Percentiles rank a stretch among this genome's conserved stretches.
Conservation (phyloP, 1,284 basidiomycete species). For the Rhodofomes roseus region DNA sequence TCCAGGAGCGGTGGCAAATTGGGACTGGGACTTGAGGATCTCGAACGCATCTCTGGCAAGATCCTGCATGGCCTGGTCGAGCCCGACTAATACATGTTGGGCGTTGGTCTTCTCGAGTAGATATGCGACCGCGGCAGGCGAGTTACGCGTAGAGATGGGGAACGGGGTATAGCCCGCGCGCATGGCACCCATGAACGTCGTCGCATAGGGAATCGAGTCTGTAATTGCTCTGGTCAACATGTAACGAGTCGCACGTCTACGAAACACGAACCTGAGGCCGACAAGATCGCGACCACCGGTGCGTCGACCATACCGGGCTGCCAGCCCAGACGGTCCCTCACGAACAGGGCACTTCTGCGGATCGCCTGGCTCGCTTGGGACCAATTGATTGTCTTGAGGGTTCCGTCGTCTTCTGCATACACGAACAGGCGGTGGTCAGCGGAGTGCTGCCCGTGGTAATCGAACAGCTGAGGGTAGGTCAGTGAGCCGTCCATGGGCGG, state of each 20-base stretch:
- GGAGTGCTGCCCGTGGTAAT: constrained; percentile 31
- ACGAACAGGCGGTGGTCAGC: constrained; percentile 32
- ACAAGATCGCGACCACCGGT: neutral
- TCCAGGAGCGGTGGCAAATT: neutral
- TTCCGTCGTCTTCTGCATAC: constrained; percentile 24
- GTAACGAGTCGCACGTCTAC: neutral
- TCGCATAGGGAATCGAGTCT: constrained; percentile 31
- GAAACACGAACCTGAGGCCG: neutral
- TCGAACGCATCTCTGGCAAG: constrained; percentile 10
- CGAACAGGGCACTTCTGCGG: neutral
- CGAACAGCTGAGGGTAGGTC: constrained; percentile 32
- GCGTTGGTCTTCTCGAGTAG: constrained; percentile 26
- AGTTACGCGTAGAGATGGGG: constrained; percentile 37
- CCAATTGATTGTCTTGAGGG: constrained; percentile 21
- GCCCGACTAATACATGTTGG: constrained; percentile 25
- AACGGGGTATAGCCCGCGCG: constrained; percentile 27
- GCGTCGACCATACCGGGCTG: neutral
- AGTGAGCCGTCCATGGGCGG: constrained; percentile 34
- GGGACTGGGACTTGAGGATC: neutral
- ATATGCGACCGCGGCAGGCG: constrained; percentile 30
- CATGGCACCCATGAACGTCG: constrained; percentile 23
- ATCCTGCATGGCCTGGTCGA: constrained; percentile 21
- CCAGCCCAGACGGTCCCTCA: neutral
- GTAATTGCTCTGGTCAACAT: neutral
- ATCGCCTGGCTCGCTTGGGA: constrained; percentile 19